phyloP scores from a whole-genome alignment of 2,329 filamentous ascomycete species.

The Pseudocercospora macadamiae region DNA sequence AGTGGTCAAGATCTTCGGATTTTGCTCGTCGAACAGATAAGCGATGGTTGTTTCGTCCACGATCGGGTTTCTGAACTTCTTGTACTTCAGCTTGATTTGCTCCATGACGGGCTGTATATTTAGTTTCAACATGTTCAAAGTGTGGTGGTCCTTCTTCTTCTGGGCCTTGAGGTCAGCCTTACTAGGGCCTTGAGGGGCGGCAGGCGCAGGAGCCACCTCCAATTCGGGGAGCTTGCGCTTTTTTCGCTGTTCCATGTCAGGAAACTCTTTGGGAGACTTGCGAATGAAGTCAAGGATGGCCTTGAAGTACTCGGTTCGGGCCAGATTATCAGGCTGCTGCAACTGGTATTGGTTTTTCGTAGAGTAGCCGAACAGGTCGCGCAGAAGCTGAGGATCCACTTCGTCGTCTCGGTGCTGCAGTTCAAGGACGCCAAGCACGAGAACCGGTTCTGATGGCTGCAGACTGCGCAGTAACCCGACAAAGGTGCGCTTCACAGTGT shows the following conservation, averaged over 20 bases:
- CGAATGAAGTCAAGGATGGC: conserved; percentile 74
- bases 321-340: conserved; percentile 61
- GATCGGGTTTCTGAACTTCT: conserved; percentile 79
- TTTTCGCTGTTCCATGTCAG: conserved; percentile 82
- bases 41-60: conserved; percentile 74
- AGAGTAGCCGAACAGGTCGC: conserved; percentile 84
- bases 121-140: conserved; percentile 85
- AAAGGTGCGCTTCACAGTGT: conserved; percentile 74
- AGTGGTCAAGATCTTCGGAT: conserved; percentile 67
- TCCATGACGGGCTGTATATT: conserved; percentile 95
- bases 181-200: conserved; percentile 59
- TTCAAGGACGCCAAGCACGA: conserved; percentile 85
- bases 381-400: conserved; percentile 64
- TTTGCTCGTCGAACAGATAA: conserved; percentile 82
- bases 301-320: conserved; percentile 78
- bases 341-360: conserved; percentile 75
- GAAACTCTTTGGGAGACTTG: conserved; percentile 81
- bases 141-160: conserved; percentile 79
- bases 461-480: conserved; percentile 78
- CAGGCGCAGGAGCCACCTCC: conserved; percentile 67
- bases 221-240: conserved; percentile 79
- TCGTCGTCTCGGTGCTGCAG: conserved; percentile 50
- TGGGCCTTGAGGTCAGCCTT: conserved; percentile 81
- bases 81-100: conserved; percentile 87
- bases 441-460: conserved; percentile 84